phyloP scores from a whole-genome alignment of 2,329 filamentous ascomycete genomes.

The Raffaelea ambrosiae region DNA sequence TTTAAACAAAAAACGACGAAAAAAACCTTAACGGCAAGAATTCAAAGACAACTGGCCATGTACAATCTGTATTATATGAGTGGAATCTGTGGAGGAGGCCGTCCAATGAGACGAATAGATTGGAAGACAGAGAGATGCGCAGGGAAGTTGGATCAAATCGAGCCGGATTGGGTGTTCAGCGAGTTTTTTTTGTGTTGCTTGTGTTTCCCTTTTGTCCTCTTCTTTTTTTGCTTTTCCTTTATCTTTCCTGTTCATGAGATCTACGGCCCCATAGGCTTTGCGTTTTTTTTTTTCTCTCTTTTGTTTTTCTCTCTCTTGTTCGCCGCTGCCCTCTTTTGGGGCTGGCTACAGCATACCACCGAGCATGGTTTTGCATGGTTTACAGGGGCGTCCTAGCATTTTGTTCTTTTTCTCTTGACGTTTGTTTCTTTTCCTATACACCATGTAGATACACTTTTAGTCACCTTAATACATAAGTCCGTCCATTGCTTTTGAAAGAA shows the following conservation, averaged over 20 bases:
- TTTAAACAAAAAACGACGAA: background rate
- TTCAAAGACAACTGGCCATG: background rate
- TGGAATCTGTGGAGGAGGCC: background rate
- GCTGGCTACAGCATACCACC: too few relatives aligned
- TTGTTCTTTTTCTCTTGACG: background rate
- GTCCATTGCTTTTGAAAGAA: too few relatives aligned
- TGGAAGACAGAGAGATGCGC: background rate
- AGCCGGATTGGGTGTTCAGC: too few relatives aligned
- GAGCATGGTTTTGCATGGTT: conserved; percentile 2
- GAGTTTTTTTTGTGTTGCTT: background rate
- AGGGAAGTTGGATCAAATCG: too few relatives aligned
- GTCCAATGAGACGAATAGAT: background rate
- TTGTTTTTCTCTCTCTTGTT: background rate
- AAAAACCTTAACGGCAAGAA: background rate
- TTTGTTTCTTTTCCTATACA: background rate
- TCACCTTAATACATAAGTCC: too few relatives aligned
- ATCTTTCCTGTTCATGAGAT: background rate
- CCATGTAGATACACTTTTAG: background rate
- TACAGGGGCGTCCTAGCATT: conserved; percentile 8
- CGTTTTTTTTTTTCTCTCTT: background rate
- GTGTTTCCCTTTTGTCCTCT: background rate
- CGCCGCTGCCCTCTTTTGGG: background rate
- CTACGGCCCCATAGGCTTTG: background rate
- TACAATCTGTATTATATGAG: background rate
- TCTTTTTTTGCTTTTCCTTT: conserved; percentile 2